Base-by-base conservation (phyloP, 2,329 filamentous ascomycete genomes). In the Tothia fuscella region DNA sequence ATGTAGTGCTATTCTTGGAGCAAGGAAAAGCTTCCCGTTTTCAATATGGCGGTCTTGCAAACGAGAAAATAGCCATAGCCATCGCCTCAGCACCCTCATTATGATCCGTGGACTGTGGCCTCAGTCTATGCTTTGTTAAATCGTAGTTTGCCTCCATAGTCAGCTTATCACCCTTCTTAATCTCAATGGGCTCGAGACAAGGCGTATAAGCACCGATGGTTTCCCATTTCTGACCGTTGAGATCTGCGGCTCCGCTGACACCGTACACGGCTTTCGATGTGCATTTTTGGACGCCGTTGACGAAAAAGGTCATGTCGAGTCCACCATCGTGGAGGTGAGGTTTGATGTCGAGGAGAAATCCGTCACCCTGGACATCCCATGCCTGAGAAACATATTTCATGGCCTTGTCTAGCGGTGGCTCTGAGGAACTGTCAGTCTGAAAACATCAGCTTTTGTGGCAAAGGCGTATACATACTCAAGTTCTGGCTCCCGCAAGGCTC, bases 91-190 rank as follows among this genome's bases (percentile, higher is more conserved):
- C 40, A 10, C 21, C 21, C 40, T 28, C 26, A 13, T 17, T 21
- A 19, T 37, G 30, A 25, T 42, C 26, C 6, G 16, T 16, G 7
- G 40, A 41, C 17, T 20, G 22, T 16, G 40, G 40, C 13, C 40
- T 28, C 41, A 43, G 38, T 17, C 28, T 38, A 20, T 43, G 35
- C 39, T 44, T 25, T 9, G 41, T 43, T 21, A 43, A 25, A 24
- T 43, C 41, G 24, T 43, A 43, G 16, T 42, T 25, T 2, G 41
- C 22, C n/a, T 28, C 21, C 22, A 43, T 41, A 2, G 19, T 43
- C 2, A 43, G 16, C 6, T 9, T 30, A 17, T 43, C 41, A 12
- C 41, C 41, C 41, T 41, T 41, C 12, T 3, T 19, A 10, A 43
- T 3, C 13, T 39, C 22, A 14, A 43, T 40, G 9, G 41, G 17